Evolutionary conservation across 2,329 filamentous ascomycete species (phyloP).

Genomic region (Pseudogymnoascus sp.): DNA sequence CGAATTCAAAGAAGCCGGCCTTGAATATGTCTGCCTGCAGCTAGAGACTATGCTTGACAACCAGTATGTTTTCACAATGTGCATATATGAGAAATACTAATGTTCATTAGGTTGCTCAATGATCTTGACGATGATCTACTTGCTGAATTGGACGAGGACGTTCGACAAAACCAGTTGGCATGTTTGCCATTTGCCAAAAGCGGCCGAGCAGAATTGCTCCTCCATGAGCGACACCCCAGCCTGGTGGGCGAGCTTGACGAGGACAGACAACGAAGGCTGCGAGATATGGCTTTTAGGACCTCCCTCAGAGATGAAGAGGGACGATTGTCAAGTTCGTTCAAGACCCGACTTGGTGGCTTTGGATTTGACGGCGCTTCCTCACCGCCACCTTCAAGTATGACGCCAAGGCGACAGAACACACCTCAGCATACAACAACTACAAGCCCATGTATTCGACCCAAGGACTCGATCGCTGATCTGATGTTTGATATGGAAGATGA

Average conservation of each 20-base stretch:
- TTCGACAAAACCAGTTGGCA: slow-evolving; percentile 73
- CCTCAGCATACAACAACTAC: slow-evolving; percentile 48
- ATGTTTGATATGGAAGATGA: slow-evolving; percentile 90
- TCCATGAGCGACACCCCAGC: slow-evolving; percentile 43
- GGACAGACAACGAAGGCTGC: slow-evolving; percentile 60
- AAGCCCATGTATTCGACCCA: slow-evolving; percentile 60
- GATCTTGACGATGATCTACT: slow-evolving; percentile 80
- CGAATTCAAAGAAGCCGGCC: slow-evolving; percentile 76
- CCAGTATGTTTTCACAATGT: slow-evolving; percentile 37
- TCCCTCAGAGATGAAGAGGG: slow-evolving; percentile 57
- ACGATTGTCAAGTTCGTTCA: slow-evolving; percentile 51
- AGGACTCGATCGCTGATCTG: slow-evolving; percentile 61
- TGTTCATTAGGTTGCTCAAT: slow-evolving; percentile 49
- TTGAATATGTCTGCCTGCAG: slow-evolving; percentile 88
- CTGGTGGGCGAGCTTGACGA: slow-evolving; percentile 54
- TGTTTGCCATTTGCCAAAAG: slow-evolving; percentile 70
- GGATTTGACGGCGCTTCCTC: slow-evolving; percentile 53
- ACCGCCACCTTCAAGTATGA: slow-evolving; percentile 29
- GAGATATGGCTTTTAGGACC: slow-evolving; percentile 63
- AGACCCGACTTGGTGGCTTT: slow-evolving; percentile 49
- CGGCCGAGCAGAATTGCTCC: slow-evolving; percentile 56
- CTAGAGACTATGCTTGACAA: slow-evolving; percentile 90
- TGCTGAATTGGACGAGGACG: slow-evolving; percentile 67
- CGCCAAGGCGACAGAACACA: slow-evolving; percentile 38
- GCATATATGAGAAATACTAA: slow-evolving; percentile 17